Evolutionary conservation across 2,329 filamentous ascomycete genomes (phyloP).

Genomic region (Fonsecaea pedrosoi): DNA sequence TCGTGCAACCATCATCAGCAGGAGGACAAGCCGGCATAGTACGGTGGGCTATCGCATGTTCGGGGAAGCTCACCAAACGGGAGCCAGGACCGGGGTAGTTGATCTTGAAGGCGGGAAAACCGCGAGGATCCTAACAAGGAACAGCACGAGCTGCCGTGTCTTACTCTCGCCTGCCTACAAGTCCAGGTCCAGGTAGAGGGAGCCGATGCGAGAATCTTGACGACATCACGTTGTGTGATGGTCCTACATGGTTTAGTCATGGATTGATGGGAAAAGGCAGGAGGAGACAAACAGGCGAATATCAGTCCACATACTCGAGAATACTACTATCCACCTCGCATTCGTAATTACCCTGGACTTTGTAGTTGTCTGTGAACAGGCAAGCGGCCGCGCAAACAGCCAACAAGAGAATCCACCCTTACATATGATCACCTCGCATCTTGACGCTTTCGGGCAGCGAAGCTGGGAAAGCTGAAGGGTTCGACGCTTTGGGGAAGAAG

Average conservation of each 20-base stretch:
- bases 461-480: constrained; percentile 14
- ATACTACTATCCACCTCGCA: constrained; percentile 1
- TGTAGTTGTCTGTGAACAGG: background rate
- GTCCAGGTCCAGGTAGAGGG: background rate
- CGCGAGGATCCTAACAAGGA: constrained; percentile 12
- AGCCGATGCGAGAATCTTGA: constrained; percentile 32
- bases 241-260: constrained; percentile 12
- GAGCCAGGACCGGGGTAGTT: constrained; percentile 11
- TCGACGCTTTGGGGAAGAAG: constrained; percentile 12
- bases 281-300: background rate
- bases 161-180: constrained; percentile 8
- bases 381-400: background rate
- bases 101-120: constrained; percentile 3
- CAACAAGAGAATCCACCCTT: background rate
- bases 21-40: constrained; percentile 1
- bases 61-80: constrained; percentile 19
- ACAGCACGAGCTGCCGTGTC: constrained; percentile 17
- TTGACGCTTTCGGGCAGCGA: constrained; percentile 13
- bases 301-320: background rate
- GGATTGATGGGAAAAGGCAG: background rate
- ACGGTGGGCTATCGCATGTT: constrained; percentile 3
- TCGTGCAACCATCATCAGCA: constrained; percentile 24
- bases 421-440: constrained; percentile 9
- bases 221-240: constrained; percentile 19
- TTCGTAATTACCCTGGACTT: background rate